Base-by-base conservation (phyloP, 345 rosid species). In the Brassica rapa region DNA sequence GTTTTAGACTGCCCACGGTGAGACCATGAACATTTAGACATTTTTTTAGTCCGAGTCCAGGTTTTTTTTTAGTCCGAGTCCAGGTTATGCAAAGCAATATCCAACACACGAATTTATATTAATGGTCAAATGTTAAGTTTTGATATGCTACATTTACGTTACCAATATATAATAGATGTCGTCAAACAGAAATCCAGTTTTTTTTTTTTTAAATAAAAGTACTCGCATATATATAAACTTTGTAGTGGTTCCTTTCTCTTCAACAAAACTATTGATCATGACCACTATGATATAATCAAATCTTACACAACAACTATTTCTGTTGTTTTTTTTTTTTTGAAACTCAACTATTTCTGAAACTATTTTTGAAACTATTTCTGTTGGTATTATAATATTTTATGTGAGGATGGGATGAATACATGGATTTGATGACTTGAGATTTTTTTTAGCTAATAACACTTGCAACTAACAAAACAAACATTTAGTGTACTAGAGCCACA, bases 1-100 rank as follows among this genome's bases (percentile, higher is more conserved):
- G 19, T 46, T 37, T 56, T 41, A 8, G 21, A 39, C 46, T 69
- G 69, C 63, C 32, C 69, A 62, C 56, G 41, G 11, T 19, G 60
- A 39, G 33, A 65, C 77, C 76, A 77, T 39, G 60, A 39, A 78
- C 66, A 57, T 35, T 35, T 7, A 35, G 30, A 29, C 30, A 3
- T 29, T 29, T 19, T 19, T 19, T 19, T 19, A 19, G 21, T 19
- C 21, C 30, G 30, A 4, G 30, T 29, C 30, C 2, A 29, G 30
- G 30, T 29, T 29, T 29, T 29, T 32, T 32, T 32, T 32, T 32
- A 4, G 30, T 75, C 12, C 33, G 7, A 60, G 29, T 68, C 73
- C 8, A 29, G 51, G 51, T 68, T 43, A 12, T 68, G 25, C 57
- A 30, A 43, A 60, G 51, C 68, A 29, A 43, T 43, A 64, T 32